Evolutionary conservation across 768 basidiomycete species (phyloP), one percentile per base, ranked within the genome.

Genomic region (Mycena capillaripes): DNA sequence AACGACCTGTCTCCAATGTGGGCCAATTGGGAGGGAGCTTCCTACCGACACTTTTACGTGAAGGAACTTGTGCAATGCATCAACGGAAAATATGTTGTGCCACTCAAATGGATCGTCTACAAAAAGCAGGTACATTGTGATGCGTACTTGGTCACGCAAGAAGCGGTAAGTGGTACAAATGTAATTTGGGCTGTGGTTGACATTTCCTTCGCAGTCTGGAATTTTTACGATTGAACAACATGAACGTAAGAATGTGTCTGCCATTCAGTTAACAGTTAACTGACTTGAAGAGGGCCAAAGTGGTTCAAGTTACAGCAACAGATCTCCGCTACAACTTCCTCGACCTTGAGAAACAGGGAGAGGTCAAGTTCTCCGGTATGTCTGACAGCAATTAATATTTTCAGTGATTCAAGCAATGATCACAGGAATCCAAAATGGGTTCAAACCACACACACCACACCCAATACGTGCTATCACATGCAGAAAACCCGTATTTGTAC

Each of bases 71-170:
- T 42, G 12, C 59, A 61, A 21, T 46, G 38, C 29, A 12, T 19
- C 19, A 21, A 61, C 32, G 59, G 59, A 5, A 21, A 10, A 44
- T 81, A 42, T 81, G 76, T 67, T 82, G 76, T 69, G 57, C 81
- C 44, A 38, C 78, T 17, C 5, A 42, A 46, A 21, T 61, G 59
- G 59, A n/a, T n/a, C n/a, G n/a, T n/a, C n/a, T n/a, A n/a, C n/a
- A n/a, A n/a, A n/a, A n/a, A n/a, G n/a, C n/a, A 36, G 34, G 34
- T 36, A 12, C 34, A 36, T 36, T 36, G 8, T 16, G 40, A 61
- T 7, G 59, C 8, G 11, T 36, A 61, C 23, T 30, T 7, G 23
- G 59, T 46, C 9, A 46, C 19, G 16, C 32, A 19, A 36, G 57
- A 58, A 23, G 10, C 17, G 11, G 57, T 58, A 27, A 23, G 57